Conservation (phyloP, 306 rosid species). For the Cicer arietinum region DNA sequence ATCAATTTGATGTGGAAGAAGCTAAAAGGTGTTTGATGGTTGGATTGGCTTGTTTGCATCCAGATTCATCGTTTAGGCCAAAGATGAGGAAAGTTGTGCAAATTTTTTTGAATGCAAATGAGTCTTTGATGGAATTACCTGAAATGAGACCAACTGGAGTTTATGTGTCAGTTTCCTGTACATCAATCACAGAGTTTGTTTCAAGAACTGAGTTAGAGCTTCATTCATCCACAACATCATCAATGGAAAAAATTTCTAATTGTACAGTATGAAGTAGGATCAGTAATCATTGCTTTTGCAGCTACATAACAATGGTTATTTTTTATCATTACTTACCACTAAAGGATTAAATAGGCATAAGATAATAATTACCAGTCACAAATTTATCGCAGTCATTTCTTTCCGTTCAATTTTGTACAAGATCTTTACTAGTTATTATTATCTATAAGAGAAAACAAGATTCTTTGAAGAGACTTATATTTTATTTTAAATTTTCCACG, state of each 20-base stretch:
- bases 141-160: slow-evolving; percentile 48
- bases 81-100: slow-evolving; percentile 64
- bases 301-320: not conserved
- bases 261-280: not conserved
- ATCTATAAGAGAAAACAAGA: no score
- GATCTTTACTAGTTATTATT: no score
- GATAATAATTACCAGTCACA: no score
- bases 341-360: no score
- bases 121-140: slow-evolving; percentile 56
- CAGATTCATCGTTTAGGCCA: slow-evolving; percentile 53
- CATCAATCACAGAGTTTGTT: slow-evolving; percentile 45
- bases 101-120: slow-evolving; percentile 52
- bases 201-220: slow-evolving; percentile 16
- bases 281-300: not conserved
- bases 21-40: slow-evolving; percentile 55
- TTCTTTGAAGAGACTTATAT: no score
- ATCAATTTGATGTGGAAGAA: slow-evolving; percentile 51
- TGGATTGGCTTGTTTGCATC: slow-evolving; percentile 67
- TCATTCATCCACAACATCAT: slow-evolving; percentile 26
- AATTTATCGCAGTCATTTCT: no score
- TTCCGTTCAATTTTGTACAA: no score
- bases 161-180: slow-evolving; percentile 48
- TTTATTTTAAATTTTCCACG: no score
- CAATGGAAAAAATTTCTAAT: slow-evolving; percentile 11
- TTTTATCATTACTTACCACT: not conserved